Percentiles rank a stretch among this genome's conserved stretches.
Conservation (phyloP, 2,329 filamentous ascomycete species). For the Lomentospora prolificans region DNA sequence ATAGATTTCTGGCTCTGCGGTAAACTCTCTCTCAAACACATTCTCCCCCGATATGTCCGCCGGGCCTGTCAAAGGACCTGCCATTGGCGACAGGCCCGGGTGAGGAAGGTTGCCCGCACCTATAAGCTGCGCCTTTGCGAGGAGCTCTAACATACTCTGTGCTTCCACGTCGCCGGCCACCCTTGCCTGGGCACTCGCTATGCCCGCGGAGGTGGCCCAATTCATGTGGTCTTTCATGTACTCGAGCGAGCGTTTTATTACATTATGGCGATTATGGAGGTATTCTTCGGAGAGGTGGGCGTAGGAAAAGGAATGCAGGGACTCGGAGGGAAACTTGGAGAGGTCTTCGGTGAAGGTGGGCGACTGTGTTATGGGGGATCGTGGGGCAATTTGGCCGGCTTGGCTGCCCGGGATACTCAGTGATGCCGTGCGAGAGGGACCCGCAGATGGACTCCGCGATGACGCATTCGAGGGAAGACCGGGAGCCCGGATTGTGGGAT, state of each 20-base stretch:
- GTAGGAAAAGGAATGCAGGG: slow-evolving; percentile 96
- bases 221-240: slow-evolving; percentile 91
- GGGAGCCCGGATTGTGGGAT: slow-evolving; percentile 56
- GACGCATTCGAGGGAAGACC: slow-evolving; percentile 57
- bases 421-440: slow-evolving; percentile 58
- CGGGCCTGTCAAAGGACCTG: slow-evolving; percentile 68
- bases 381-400: slow-evolving; percentile 36
- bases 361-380: slow-evolving; percentile 56
- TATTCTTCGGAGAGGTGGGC: slow-evolving; percentile 90
- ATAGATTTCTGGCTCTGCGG: slow-evolving; percentile 12
- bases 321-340: slow-evolving; percentile 86
- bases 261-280: slow-evolving; percentile 83
- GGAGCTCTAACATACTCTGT: slow-evolving; percentile 81
- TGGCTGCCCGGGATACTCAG: slow-evolving; percentile 57
- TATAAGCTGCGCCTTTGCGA: slow-evolving; percentile 72
- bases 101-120: slow-evolving; percentile 53
- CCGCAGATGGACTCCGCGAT: slow-evolving; percentile 48
- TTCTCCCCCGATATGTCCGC: slow-evolving; percentile 65
- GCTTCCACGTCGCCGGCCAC: slow-evolving; percentile 75
- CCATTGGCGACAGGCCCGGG: slow-evolving; percentile 28
- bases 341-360: slow-evolving; percentile 81
- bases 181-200: slow-evolving; percentile 76
- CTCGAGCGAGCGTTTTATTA: slow-evolving; percentile 86
- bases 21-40: slow-evolving; percentile 75
- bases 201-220: slow-evolving; percentile 64